Percentiles rank a stretch among this genome's conserved stretches.
These are phyloP conservation scores for Vigna angularis DNA, from an alignment of 306 rosid species.

Conservation along the genomic window DNA sequence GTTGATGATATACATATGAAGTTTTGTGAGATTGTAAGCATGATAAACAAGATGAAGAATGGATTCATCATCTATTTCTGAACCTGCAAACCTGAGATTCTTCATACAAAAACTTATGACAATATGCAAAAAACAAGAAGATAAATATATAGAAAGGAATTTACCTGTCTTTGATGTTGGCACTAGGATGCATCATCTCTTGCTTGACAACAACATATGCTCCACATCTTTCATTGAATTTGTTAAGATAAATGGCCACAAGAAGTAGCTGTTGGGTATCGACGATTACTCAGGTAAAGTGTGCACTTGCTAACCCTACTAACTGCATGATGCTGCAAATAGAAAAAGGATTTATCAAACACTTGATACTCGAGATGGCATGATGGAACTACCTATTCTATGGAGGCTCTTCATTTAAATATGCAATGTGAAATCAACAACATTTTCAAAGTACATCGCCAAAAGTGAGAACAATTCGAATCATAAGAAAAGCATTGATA, in stretches of 20 bases:
- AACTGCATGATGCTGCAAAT: constrained; percentile 52
- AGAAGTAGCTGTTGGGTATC: constrained; percentile 86
- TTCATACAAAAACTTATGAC: too few relatives aligned
- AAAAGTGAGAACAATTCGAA: constrained; percentile 19
- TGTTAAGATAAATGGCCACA: constrained; percentile 64
- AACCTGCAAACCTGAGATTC: too few relatives aligned
- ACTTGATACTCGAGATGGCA: constrained; percentile 10
- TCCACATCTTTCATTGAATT: too few relatives aligned
- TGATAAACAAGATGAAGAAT: too few relatives aligned
- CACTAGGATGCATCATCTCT: too few relatives aligned
- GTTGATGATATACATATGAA: constrained; percentile 41
- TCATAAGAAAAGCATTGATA: constrained; percentile 17
- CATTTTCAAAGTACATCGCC: constrained; percentile 7
- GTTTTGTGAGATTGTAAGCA: too few relatives aligned
- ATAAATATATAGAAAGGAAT: too few relatives aligned
- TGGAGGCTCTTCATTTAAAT: constrained; percentile 2
- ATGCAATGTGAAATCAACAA: constrained; percentile 24
- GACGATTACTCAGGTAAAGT: constrained; percentile 90
- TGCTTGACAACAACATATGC: too few relatives aligned
- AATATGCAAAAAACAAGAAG: too few relatives aligned
- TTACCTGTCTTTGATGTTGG: too few relatives aligned
- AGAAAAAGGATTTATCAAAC: constrained; percentile 11
- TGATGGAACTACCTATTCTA: background rate
- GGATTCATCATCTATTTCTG: too few relatives aligned
- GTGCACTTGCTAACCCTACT: constrained; percentile 85